These are phyloP conservation scores for Lichtheimia ornata DNA, from an alignment of 371 early-diverging fungal species.

Conservation along the genomic window DNA sequence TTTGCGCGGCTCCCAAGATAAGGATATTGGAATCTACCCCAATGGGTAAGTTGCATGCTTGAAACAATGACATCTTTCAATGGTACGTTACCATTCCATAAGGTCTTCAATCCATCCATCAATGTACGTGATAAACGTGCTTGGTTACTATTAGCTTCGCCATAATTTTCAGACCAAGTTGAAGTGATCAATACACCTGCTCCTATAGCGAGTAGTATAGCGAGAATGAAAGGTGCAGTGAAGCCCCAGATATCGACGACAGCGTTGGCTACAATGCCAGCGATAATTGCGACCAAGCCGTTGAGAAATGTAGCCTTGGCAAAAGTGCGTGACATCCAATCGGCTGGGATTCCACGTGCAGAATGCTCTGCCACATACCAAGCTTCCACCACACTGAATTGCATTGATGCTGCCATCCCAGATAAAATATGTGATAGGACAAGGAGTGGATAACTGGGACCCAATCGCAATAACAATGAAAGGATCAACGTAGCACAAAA, in stretches of 20 bases:
- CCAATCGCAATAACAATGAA: constrained; percentile 61
- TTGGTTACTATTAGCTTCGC: constrained; percentile 43
- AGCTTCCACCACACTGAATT: constrained; percentile 78
- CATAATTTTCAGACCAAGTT: constrained; percentile 79
- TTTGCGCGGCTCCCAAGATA: constrained; percentile 70
- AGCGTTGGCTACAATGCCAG: constrained; percentile 68
- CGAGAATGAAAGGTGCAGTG: constrained; percentile 63
- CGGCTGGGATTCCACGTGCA: constrained; percentile 56
- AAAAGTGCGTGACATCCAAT: constrained; percentile 69
- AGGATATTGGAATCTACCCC: constrained; percentile 55
- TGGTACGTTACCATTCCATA: constrained; percentile 39
- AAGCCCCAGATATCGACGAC: constrained; percentile 57
- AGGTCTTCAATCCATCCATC: constrained; percentile 13
- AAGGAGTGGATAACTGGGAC: constrained; percentile 52
- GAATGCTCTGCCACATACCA: constrained; percentile 81
- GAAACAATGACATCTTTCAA: neutral
- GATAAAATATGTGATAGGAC: constrained; percentile 67
- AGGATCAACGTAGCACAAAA: constrained; percentile 63
- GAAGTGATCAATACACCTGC: constrained; percentile 51
- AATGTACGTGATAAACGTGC: constrained; percentile 12
- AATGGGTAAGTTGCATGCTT: neutral
- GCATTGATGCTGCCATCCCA: constrained; percentile 69
- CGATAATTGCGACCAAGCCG: constrained; percentile 72
- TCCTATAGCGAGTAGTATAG: constrained; percentile 48
- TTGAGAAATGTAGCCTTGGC: constrained; percentile 69